Base-by-base conservation (phyloP, 163 green algal species). In the Chlamydomonas reinhardtii region DNA sequence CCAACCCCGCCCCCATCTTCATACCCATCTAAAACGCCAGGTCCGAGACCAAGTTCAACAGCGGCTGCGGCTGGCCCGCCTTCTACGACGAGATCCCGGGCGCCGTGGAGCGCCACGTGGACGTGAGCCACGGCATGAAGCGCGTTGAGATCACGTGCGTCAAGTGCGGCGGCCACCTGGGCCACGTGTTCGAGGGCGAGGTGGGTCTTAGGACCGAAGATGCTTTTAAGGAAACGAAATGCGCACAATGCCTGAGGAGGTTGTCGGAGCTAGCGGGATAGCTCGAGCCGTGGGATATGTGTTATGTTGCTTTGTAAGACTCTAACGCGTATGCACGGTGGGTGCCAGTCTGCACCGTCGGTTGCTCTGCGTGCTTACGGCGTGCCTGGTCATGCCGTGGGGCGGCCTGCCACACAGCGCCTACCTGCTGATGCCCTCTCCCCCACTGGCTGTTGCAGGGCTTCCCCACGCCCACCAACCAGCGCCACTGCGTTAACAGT, bases 401-500 rank as follows among this genome's bases (percentile, higher is more conserved):
- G n/a, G n/a, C n/a, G n/a, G n/a, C n/a, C n/a, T n/a, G n/a, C n/a
- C n/a, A n/a, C n/a, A n/a, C n/a, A n/a, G n/a, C n/a, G n/a, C n/a
- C n/a, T n/a, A n/a, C n/a, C n/a, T n/a, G n/a, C n/a, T n/a, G n/a
- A n/a, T n/a, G n/a, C n/a, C n/a, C n/a, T n/a, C n/a, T n/a, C n/a
- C n/a, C n/a, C n/a, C n/a, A n/a, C n/a, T n/a, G n/a, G n/a, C n/a
- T 48, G 39, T 48, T 48, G 56, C 93, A 98, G 91, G 94, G 95
- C 66, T 98, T 98, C 83, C 82, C 83, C 27, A 98, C 94, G 0
- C 94, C 96, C 22, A 99, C 96, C 0, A 90, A 98, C 89, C 90
- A 97, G 89, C 84, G 97, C n/a, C 97, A 99, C 87, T 99, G 97
- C 83, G 96, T 99, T 31, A 99, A 99, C 91, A 95, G 86, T 62